Conservation (phyloP, 139 green algal genomes). For the Deuterostichococcus epilithicus region DNA sequence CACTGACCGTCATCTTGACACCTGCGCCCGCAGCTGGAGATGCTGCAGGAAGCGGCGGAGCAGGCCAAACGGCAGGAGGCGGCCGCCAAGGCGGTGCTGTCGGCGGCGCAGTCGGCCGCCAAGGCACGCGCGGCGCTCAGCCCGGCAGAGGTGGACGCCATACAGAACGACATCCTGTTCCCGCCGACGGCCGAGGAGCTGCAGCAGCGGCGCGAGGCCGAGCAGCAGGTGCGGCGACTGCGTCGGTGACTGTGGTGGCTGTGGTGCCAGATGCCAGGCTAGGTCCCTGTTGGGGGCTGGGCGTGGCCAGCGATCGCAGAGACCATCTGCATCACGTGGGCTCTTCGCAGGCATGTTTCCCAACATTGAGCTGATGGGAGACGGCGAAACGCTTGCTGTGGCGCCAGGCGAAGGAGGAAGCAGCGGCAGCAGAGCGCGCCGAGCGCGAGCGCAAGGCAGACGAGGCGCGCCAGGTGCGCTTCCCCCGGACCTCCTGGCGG, state of each 20-base stretch:
- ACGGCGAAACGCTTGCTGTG: no score
- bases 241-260: no score
- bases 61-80: slow-evolving; percentile 22
- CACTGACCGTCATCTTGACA: no score
- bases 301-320: no score
- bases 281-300: no score
- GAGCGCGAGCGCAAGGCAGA: slow-evolving; percentile 5
- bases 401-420: slow-evolving; percentile 4
- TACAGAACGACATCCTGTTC: slow-evolving; percentile 17
- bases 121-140: slow-evolving; percentile 26
- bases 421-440: neutral
- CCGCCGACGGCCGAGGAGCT: slow-evolving; percentile 3
- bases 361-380: no score
- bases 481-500: no score
- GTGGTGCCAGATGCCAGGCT: neutral
- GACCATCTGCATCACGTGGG: no score
- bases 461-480: neutral
- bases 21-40: slow-evolving; percentile 17
- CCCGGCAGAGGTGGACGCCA: slow-evolving; percentile 24
- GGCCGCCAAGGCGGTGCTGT: slow-evolving; percentile 48
- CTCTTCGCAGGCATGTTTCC: no score
- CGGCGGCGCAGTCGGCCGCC: slow-evolving; percentile 36
- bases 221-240: neutral
- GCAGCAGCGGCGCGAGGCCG: neutral
- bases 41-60: slow-evolving; percentile 4